Evolutionary conservation across 1,284 basidiomycete genomes (phyloP), one percentile per base, ranked within the genome.

Genomic region (Heimioporus retisporus): DNA sequence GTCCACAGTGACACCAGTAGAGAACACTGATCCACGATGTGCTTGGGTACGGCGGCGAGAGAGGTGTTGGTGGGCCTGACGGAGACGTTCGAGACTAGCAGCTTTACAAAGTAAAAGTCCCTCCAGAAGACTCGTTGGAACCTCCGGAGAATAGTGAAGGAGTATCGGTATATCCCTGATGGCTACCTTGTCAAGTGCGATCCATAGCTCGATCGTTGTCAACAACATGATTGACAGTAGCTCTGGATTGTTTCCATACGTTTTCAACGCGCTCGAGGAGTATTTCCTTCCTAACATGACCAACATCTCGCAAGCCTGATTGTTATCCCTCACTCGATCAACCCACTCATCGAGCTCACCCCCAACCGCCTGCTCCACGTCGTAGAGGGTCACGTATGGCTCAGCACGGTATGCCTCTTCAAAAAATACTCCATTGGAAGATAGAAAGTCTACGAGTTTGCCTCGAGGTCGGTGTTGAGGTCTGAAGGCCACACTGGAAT

Each of bases 161-260:
- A 48, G 21, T 19, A 48, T 16, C 16, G 46, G 46, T 18, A 48
- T 48, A 18, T 48, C 46, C 21, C 46, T 48, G 18, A 18, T 21
- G 16, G 21, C 46, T 48, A 48, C 19, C 46, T 48, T 48, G 46
- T 48, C 46, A 18, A 48, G 46, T n/a, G 46, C 46, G 21, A 48
- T 48, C 46, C 46, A 48, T 6, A 48, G 46, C 10, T 83, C 77
- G 11, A 85, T 70, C 6, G 80, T 66, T 0, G 81, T 83, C 55
- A 87, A 72, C n/a, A 85, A 66, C 80, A 86, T 83, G 7, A 81
- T 65, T 0, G 86, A 88, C 23, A 74, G 59, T n/a, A 77, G 69
- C 60, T 87, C 84, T 8, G 84, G 80, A 63, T 82, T 82, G 48
- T 65, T 65, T 11, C 56, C 61, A 55, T 84, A 84, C 7, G 65